Conservation (phyloP, 2,329 filamentous ascomycete genomes). For the Fusarium agapanthi region DNA sequence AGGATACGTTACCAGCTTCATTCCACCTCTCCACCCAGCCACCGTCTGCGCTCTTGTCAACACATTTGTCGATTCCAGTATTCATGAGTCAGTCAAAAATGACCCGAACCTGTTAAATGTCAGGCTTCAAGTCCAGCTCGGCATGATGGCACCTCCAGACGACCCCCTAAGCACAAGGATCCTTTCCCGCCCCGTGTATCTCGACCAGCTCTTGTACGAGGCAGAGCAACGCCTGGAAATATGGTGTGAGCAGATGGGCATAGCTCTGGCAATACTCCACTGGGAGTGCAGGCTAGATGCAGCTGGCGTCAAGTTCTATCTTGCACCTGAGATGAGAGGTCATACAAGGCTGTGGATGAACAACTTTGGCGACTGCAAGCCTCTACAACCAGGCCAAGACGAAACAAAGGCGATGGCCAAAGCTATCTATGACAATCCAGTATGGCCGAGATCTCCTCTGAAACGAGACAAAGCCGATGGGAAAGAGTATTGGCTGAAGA, state of each 20-base stretch:
- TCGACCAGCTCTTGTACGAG: constrained; percentile 34
- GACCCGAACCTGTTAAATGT: neutral
- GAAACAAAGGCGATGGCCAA: neutral
- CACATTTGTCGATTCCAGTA: neutral
- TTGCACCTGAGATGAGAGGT: neutral
- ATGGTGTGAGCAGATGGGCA: constrained; percentile 31
- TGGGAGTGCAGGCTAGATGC: constrained; percentile 38
- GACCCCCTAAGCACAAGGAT: neutral
- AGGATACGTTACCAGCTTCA: constrained; percentile 9
- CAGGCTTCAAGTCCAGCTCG: constrained; percentile 13
- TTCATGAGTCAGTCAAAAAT: neutral
- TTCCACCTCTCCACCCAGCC: neutral
- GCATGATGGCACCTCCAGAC: neutral
- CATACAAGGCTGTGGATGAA: constrained; percentile 34
- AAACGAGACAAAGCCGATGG: neutral
- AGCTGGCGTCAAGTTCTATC: constrained; percentile 33
- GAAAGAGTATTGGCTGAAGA: too few relatives aligned
- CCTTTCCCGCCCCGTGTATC: constrained; percentile 28
- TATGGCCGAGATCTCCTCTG: constrained; percentile 17
- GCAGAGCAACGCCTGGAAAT: neutral
- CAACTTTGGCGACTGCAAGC: constrained; percentile 34
- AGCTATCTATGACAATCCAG: neutral
- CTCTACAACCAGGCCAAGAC: neutral
- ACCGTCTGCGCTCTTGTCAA: constrained; percentile 1
- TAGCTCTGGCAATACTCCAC: constrained; percentile 37